Conservation (phyloP, 225 moss, liverwort and hornwort genomes). For the Pleurozium schreberi region DNA sequence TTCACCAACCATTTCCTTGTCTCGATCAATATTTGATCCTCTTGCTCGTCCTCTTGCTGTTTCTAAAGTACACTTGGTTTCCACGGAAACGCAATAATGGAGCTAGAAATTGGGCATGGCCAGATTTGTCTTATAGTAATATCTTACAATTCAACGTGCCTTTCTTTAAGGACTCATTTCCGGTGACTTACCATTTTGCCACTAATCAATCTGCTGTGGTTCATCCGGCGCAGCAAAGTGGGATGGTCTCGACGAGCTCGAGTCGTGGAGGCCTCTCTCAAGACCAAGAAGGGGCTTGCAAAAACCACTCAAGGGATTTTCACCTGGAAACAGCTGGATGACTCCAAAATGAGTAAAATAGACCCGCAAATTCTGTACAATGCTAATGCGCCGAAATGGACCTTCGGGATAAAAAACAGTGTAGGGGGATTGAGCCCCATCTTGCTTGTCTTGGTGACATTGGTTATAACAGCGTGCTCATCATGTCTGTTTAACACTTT, state of each 20-base stretch:
- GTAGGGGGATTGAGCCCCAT: slow-evolving; percentile 7
- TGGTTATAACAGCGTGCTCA: slow-evolving; percentile 33
- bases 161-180: not conserved
- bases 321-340: slow-evolving; percentile 88
- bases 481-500: slow-evolving; percentile 32
- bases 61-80: not conserved
- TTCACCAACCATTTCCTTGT: not conserved
- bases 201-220: not conserved
- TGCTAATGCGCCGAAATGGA: slow-evolving; percentile 31
- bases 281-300: slow-evolving; percentile 15
- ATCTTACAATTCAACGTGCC: not conserved
- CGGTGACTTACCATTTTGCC: not conserved
- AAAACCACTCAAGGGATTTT: slow-evolving; percentile 39
- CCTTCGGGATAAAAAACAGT: slow-evolving; percentile 24
- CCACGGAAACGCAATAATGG: not conserved
- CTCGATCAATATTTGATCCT: not conserved
- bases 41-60: not conserved
- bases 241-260: slow-evolving; percentile 84
- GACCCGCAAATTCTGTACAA: slow-evolving; percentile 57
- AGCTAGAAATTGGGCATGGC: not conserved
- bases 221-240: slow-evolving; percentile 32
- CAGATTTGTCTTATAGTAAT: not conserved
- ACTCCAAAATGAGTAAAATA: slow-evolving; percentile 34
- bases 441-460: slow-evolving; percentile 20
- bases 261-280: slow-evolving; percentile 54